Base-by-base conservation (phyloP, 2,329 filamentous ascomycete species). In the Didymella arachidicola region DNA sequence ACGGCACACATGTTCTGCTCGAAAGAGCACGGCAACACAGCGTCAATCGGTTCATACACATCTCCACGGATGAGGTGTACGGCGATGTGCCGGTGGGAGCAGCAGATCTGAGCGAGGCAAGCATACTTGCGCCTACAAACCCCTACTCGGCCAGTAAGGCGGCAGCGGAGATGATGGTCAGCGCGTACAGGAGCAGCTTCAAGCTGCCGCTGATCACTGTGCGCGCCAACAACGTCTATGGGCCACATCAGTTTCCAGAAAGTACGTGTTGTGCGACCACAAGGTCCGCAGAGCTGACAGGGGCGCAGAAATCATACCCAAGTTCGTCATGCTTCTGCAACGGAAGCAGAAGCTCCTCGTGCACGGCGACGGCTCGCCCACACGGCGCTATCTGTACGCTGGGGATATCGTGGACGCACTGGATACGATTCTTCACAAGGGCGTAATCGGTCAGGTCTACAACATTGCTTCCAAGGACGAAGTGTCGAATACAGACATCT, bases 11-110 rank as follows among this genome's bases (percentile, higher is more conserved):
- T 74, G 89, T 92, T 36, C 82, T 94, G 58, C 80, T 94, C 8
- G 91, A 95, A 77, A 88, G 88, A 70, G 88, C 89, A 48, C 89
- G 89, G 74, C 89, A 89, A 73, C 84, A 89, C 48, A 84, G 84
- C 32, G 83, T 94, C 72, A 86, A 83, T 66, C 84, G 88, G 47
- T 94, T 94, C 76, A 88, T 94, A 69, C 91, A 94, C 75, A 87
- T 94, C 62, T 92, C 89, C 10, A 94, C 91, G 1, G 91, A 95
- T 73, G 91, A 94, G 79, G 91, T 94, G 1, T 94, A 94, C 67
- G 91, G 91, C 41, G 91, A 94, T 74, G 89, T 92, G 59, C 86
- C 86, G 59, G 86, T 89, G 50, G 89, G 87, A 34, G 87, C 87
- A 3, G 88, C 89, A 59, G 90, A 92, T 70, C 77, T 92, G 63